Percentiles rank a stretch among this genome's conserved stretches.
Conservation (phyloP, 805 yeast species). For the Pichia scutulata region DNA sequence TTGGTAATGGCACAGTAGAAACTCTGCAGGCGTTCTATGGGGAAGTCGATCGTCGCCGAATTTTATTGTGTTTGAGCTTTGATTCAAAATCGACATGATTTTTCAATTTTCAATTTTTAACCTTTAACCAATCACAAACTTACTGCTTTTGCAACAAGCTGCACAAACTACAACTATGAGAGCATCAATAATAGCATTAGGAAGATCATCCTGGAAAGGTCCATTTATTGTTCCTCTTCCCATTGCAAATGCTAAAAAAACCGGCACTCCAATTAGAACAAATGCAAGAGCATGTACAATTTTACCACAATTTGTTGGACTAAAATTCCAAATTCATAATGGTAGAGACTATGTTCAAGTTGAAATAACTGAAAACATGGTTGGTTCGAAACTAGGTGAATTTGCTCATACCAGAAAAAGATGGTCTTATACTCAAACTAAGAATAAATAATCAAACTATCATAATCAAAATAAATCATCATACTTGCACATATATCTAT, state of each 20-base stretch:
- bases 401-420: slow-evolving; percentile 91
- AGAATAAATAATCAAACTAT: slow-evolving; percentile 39
- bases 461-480: not conserved
- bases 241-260: slow-evolving; percentile 73
- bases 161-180: slow-evolving; percentile 26
- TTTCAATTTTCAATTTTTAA: no score
- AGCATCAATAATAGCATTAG: slow-evolving; percentile 32
- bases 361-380: slow-evolving; percentile 90
- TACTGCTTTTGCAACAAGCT: no score
- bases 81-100: not conserved
- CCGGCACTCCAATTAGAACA: slow-evolving; percentile 86
- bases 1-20: no score
- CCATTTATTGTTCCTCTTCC: slow-evolving; percentile 95
- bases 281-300: slow-evolving; percentile 93
- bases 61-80: no score
- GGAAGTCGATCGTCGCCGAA: not conserved
- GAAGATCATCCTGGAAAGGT: slow-evolving; percentile 62
- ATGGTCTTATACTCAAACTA: slow-evolving; percentile 73
- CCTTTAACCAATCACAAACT: no score
- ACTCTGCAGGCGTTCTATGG: not conserved
- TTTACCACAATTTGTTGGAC: slow-evolving; percentile 91
- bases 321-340: slow-evolving; percentile 90
- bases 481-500: not conserved
- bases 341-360: slow-evolving; percentile 90
- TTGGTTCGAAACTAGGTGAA: slow-evolving; percentile 91